Evolutionary conservation across 2,329 filamentous ascomycete genomes (phyloP).

Genomic region (Dactylonectria macrodidyma): DNA sequence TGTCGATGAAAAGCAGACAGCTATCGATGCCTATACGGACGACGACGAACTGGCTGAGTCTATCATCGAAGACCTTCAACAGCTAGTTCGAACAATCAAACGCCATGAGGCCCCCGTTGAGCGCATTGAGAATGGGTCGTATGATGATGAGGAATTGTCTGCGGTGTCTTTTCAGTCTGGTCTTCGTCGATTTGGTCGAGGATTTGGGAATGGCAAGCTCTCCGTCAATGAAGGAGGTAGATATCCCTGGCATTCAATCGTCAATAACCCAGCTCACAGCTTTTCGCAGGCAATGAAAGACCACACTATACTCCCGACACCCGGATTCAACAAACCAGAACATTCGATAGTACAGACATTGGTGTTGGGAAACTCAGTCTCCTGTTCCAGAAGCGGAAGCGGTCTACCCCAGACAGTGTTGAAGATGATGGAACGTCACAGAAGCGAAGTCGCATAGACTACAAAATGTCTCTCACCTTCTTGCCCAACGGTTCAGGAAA

Average conservation of each 20-base stretch:
- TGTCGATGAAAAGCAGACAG: not conserved
- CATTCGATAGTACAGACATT: not conserved
- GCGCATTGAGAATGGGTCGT: not conserved
- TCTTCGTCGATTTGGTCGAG: slow-evolving; percentile 11
- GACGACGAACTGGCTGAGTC: not conserved
- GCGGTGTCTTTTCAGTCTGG: not conserved
- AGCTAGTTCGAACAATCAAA: not conserved
- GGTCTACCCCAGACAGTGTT: not conserved
- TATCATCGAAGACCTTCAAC: slow-evolving; percentile 5
- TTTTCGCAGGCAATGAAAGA: not conserved
- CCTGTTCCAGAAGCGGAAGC: slow-evolving; percentile 16
- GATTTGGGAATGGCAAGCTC: not conserved
- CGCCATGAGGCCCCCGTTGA: not conserved
- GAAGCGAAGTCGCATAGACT: slow-evolving; percentile 8
- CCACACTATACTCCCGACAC: not conserved
- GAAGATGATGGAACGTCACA: not conserved
- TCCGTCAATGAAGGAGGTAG: slow-evolving; percentile 1
- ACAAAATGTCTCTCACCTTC: slow-evolving; percentile 15
- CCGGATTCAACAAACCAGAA: slow-evolving; percentile 1
- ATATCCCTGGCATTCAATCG: not conserved
- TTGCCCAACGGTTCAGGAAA: not conserved
- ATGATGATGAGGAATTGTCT: not conserved
- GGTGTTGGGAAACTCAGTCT: slow-evolving; percentile 9
- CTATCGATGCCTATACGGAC: slow-evolving; percentile 17
- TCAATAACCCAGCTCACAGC: not conserved